phyloP scores from a whole-genome alignment of 108 stramenopile genomes.

The Conticribra guillardii region DNA sequence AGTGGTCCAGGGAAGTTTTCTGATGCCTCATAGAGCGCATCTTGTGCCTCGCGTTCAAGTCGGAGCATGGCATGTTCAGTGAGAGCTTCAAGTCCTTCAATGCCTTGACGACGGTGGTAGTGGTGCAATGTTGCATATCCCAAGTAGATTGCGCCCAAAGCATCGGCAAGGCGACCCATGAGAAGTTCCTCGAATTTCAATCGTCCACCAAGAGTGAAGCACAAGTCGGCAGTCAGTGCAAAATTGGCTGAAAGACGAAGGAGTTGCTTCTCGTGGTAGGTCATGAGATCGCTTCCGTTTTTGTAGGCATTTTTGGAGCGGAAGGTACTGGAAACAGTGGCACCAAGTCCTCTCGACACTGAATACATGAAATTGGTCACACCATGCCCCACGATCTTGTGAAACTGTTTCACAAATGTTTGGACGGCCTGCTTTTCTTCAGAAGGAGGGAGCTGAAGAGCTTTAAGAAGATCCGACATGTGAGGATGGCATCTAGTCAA shows the following conservation, averaged over 20 bases:
- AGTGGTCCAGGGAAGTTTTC: slow-evolving; percentile 95
- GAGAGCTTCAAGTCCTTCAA: slow-evolving; percentile 91
- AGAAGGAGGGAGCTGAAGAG: slow-evolving; percentile 87
- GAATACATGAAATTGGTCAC: slow-evolving; percentile 82
- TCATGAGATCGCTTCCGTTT: slow-evolving; percentile 83
- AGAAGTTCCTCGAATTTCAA: slow-evolving; percentile 98
- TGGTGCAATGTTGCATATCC: slow-evolving; percentile 97
- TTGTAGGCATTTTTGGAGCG: slow-evolving; percentile 91
- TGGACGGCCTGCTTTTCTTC: slow-evolving; percentile 83
- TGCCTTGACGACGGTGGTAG: slow-evolving; percentile 86
- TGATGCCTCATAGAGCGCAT: slow-evolving; percentile 92
- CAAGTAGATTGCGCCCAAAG: slow-evolving; percentile 96
- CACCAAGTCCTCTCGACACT: slow-evolving; percentile 71
- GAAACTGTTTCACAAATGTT: slow-evolving; percentile 90
- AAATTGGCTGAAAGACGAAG: slow-evolving; percentile 95
- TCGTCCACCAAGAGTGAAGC: slow-evolving; percentile 94
- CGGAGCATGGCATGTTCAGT: slow-evolving; percentile 97
- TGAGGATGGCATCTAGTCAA: slow-evolving; percentile 97
- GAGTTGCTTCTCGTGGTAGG: slow-evolving; percentile 92
- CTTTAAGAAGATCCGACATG: slow-evolving; percentile 91
- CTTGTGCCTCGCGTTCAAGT: slow-evolving; percentile 88
- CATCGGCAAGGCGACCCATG: slow-evolving; percentile 95
- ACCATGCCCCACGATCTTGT: slow-evolving; percentile 92
- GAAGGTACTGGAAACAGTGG: slow-evolving; percentile 71
- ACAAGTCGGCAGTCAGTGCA: slow-evolving; percentile 94